These are phyloP conservation scores for Psilocybe azurescens DNA, from an alignment of 768 basidiomycete genomes.

Conservation along the genomic window DNA sequence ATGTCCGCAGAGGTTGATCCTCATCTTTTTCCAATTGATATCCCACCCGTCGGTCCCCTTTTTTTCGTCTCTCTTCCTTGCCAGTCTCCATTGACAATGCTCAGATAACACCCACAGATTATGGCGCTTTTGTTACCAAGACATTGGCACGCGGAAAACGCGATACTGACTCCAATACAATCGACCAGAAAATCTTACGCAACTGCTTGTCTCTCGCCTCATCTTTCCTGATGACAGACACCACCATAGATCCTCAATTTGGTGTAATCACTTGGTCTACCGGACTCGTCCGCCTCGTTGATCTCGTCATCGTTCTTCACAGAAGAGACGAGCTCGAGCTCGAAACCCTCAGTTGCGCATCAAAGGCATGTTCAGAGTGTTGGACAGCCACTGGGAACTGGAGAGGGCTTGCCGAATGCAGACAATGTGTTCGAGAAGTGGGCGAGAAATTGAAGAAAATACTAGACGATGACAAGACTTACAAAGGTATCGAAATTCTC, in stretches of 20 bases:
- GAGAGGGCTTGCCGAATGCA: slow-evolving; percentile 67
- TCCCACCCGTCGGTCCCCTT: slow-evolving; percentile 21
- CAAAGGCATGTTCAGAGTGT: slow-evolving; percentile 77
- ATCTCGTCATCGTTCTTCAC: slow-evolving; percentile 77
- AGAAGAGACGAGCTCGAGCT: slow-evolving; percentile 68
- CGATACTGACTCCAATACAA: slow-evolving; percentile 28
- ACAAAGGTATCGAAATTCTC: slow-evolving; percentile 36
- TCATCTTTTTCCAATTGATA: slow-evolving; percentile 19
- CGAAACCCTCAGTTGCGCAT: slow-evolving; percentile 77
- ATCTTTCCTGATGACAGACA: slow-evolving; percentile 81
- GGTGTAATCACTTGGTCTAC: slow-evolving; percentile 68
- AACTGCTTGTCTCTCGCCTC: slow-evolving; percentile 73
- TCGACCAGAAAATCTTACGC: slow-evolving; percentile 68
- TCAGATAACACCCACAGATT: slow-evolving; percentile 59
- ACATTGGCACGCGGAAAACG: slow-evolving; percentile 45
- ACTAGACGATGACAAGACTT: slow-evolving; percentile 59
- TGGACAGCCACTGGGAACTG: slow-evolving; percentile 77
- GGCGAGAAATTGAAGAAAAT: slow-evolving; percentile 65
- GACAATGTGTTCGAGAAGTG: slow-evolving; percentile 63
- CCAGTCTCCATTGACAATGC: slow-evolving; percentile 1
- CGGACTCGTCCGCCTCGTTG: slow-evolving; percentile 73
- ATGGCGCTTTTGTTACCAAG: slow-evolving; percentile 60
- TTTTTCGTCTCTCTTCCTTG: slow-evolving; percentile 9
- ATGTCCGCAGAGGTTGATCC: slow-evolving; percentile 21
- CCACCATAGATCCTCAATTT: slow-evolving; percentile 59